Base-by-base conservation (phyloP, 495 filamentous ascomycete genomes). In the Daldinia decipiens region DNA sequence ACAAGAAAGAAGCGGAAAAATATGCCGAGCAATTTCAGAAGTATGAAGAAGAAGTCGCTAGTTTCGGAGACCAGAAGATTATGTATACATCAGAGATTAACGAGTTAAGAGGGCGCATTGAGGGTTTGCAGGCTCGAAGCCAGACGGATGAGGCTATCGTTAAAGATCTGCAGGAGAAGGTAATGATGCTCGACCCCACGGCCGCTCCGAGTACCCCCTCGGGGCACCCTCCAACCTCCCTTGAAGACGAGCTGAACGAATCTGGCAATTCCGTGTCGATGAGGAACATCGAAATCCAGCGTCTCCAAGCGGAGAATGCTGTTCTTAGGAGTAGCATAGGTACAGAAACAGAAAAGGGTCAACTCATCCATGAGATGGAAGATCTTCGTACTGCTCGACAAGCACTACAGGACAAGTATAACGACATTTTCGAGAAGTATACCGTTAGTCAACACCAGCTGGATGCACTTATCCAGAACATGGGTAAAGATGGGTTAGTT, bases 221-320 rank as follows among this genome's bases (percentile, higher is more conserved):
- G 29, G 59, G 65, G 34, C n/a, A 57, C 32, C 66, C 21, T n/a
- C 75, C 73, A 26, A 60, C 62, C 5, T 67, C 70, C 4, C 66
- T 77, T 6, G 73, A 74, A 65, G 75, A 77, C 29, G 75, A 77
- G 53, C 71, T 89, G 13, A 76, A 70, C 40, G 71, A 76, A 51
- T 70, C 75, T 27, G 66, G 31, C 38, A 74, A 70, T 59, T 51
- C 71, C 17, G 45, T 74, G 3, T 74, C 72, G 3, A 74, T 77
- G 70, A 74, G 66, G 45, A 77, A 72, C 34, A 78, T 80, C 13
- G 83, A 87, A 68, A 59, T 85, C 31, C 82, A 84, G 31, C 80
- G 84, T 34, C 78, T 88, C 52, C 83, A 84, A 67, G 82, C 86
- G 15, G 86, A 88, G 70, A 87, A 85, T 68, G 76, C 80, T 51